phyloP scores from a whole-genome alignment of 2,329 filamentous ascomycete genomes.

The Venturia asperata region DNA sequence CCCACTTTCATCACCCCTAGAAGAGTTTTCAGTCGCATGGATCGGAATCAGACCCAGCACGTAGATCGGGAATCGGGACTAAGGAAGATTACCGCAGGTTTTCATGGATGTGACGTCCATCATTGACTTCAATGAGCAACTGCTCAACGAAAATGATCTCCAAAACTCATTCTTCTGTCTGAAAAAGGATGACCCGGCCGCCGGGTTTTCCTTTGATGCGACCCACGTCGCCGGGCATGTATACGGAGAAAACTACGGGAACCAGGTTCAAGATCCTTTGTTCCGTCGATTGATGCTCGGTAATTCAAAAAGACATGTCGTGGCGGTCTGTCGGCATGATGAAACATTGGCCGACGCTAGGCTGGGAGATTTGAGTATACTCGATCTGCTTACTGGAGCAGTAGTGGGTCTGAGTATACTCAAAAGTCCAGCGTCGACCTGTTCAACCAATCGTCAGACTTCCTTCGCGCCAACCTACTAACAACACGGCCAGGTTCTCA shows the following conservation, averaged over 20 bases:
- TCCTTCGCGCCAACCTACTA: conserved; percentile 41
- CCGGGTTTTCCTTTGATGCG: conserved; percentile 76
- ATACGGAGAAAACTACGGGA: conserved; percentile 36
- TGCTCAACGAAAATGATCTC: conserved; percentile 62
- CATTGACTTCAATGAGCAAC: conserved; percentile 68
- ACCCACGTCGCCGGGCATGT: conserved; percentile 58
- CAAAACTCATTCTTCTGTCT: conserved; percentile 72
- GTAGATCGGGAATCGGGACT: not conserved
- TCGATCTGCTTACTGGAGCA: not conserved
- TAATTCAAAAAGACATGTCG: not conserved
- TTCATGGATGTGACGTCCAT: conserved; percentile 81
- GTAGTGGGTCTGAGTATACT: not conserved
- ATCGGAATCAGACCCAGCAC: not conserved
- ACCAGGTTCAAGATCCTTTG: not conserved
- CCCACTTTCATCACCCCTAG: not conserved
- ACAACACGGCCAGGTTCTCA: conserved; percentile 54
- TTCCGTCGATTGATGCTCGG: conserved; percentile 15
- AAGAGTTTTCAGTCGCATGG: conserved; percentile 1
- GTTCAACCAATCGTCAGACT: not conserved
- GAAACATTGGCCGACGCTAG: conserved; percentile 26
- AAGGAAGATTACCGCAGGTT: conserved; percentile 35
- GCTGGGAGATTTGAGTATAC: not conserved
- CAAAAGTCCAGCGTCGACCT: conserved; percentile 39
- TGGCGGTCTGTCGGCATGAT: conserved; percentile 20
- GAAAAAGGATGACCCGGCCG: conserved; percentile 62